phyloP scores from a whole-genome alignment of 2,329 filamentous ascomycete species.

The Tolypocladium inflatum region DNA sequence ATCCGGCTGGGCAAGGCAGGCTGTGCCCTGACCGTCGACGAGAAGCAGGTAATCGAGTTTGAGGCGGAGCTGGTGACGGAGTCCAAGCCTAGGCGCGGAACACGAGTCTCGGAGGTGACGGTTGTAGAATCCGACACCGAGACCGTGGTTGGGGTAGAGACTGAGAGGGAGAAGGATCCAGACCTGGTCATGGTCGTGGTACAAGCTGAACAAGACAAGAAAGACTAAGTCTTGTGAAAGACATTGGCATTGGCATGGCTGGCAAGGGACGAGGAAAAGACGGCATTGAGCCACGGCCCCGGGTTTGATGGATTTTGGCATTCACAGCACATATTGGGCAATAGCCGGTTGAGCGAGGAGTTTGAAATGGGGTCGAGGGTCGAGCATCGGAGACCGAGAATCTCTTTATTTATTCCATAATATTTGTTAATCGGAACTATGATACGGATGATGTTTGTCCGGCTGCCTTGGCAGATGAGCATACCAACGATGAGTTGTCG shows the following conservation, averaged over 20 bases:
- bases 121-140: background rate
- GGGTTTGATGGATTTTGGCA: background rate
- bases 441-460: background rate
- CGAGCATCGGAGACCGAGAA: background rate
- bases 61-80: background rate
- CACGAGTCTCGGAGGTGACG: background rate
- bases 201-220: background rate
- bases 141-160: background rate
- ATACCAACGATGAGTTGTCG: background rate
- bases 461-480: background rate
- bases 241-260: background rate
- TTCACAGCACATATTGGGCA: background rate
- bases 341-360: background rate
- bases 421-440: background rate
- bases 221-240: background rate
- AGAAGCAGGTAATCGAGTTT: conserved; percentile 3
- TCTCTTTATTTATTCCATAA: background rate
- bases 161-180: background rate
- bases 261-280: background rate
- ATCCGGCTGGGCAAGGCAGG: conserved; percentile 14
- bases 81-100: background rate
- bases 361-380: background rate
- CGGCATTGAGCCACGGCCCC: background rate
- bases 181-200: background rate
- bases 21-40: conserved; percentile 10